Base-by-base conservation (phyloP, 257 asterid species). In the Apocynum venetum region DNA sequence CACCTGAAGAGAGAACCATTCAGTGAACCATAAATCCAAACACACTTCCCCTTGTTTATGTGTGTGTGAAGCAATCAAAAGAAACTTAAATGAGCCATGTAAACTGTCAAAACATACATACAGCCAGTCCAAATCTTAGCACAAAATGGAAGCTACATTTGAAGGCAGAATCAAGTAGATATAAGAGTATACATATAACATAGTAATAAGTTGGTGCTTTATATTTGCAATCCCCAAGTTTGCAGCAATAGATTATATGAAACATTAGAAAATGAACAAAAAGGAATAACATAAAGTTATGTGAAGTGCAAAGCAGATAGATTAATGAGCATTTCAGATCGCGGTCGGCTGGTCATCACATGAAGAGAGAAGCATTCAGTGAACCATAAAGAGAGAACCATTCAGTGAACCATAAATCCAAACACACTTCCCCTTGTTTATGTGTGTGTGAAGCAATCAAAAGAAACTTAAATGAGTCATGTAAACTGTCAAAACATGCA, bases 311-410 rank as follows among this genome's bases (percentile, higher is more conserved):
- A 25, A 25, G 31, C 31, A 25, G 31, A 25, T 25, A 96, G 93
- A 85, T 96, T 88, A 9, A 90, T 85, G 67, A 82, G 82, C 44
- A 96, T 81, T 81, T 96, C 99, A 15, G 88, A 82, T 74, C 99
- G 85, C 25, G 91, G 96, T 61, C 89, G 87, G 84, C 93, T 85
- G 57, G 89, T 83, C 99, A 96, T 96, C 46, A 96, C 91, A 97
- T 94, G 92, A 55, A 80, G 74, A 71, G n/a, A n/a, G n/a, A n/a
- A n/a, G n/a, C n/a, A n/a, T n/a, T n/a, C n/a, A n/a, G n/a, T n/a
- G n/a, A n/a, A n/a, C n/a, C n/a, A n/a, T n/a, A n/a, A n/a, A n/a
- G n/a, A n/a, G 35, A 56, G 4, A 73, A 74, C 35, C 35, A 71
- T 55, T 65, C 44, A 74, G 68, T 0, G 38, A 48, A 66, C 53